phyloP scores from a whole-genome alignment of 148 eudicot species.

The Diospyros kaki region DNA sequence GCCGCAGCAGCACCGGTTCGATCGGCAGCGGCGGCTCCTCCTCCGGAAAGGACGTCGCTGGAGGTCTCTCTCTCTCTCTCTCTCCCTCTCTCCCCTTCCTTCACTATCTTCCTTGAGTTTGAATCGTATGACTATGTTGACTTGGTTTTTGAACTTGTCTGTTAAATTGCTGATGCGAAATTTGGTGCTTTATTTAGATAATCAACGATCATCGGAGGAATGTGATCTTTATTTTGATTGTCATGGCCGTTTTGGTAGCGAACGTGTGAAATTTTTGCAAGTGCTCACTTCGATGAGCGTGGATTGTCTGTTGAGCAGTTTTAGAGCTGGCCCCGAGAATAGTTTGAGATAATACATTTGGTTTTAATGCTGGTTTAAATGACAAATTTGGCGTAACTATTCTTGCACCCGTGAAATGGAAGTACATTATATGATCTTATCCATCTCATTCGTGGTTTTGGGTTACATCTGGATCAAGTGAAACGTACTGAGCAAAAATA shows the following conservation, averaged over 20 bases:
- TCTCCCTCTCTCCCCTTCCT: neutral
- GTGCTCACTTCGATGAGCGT: neutral
- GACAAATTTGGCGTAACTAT: neutral
- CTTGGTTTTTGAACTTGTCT: neutral
- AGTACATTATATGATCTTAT: neutral
- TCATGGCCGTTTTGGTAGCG: neutral
- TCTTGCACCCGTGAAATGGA: neutral
- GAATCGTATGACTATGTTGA: neutral
- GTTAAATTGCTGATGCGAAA: neutral
- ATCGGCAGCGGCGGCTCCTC: slow-evolving; percentile 14
- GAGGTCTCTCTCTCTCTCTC: slow-evolving; percentile 33
- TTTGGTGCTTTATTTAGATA: neutral
- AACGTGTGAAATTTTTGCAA: neutral
- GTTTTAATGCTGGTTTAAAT: neutral
- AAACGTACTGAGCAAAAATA: no score
- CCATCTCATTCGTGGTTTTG: neutral
- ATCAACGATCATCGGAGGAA: neutral
- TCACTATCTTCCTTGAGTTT: neutral
- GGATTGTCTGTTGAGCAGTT: neutral
- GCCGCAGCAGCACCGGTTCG: slow-evolving; percentile 55
- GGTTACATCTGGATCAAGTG: neutral
- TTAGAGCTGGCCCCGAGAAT: neutral
- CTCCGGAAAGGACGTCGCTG: slow-evolving; percentile 28
- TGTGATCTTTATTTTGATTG: neutral
- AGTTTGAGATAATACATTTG: no score